A percentile compares a stretch with the other conserved stretches of the same genome.
These are phyloP conservation scores for Nicotiana sylvestris DNA, from an alignment of 257 asterid species.

Conservation along the genomic window DNA sequence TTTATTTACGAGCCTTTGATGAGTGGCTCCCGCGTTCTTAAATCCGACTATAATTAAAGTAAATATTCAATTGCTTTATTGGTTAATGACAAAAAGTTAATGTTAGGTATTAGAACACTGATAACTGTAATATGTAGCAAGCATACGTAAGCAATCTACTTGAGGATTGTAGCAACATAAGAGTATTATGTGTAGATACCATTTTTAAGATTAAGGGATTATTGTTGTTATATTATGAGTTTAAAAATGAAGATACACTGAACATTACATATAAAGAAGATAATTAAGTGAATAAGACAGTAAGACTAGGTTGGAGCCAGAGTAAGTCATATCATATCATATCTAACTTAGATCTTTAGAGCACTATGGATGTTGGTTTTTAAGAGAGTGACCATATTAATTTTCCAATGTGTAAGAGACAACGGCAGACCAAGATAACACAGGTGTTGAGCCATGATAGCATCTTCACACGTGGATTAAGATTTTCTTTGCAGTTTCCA, in stretches of 20 bases:
- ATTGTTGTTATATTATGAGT: too few relatives aligned
- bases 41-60: too few relatives aligned
- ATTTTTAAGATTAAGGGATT: too few relatives aligned
- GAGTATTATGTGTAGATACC: neutral
- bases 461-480: conserved; percentile 47
- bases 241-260: too few relatives aligned
- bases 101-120: neutral
- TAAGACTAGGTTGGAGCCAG: neutral
- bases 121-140: neutral
- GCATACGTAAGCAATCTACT: neutral
- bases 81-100: neutral
- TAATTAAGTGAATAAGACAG: too few relatives aligned
- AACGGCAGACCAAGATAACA: conserved; percentile 5
- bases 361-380: conserved; percentile 19
- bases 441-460: conserved; percentile 20
- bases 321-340: neutral
- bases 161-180: neutral
- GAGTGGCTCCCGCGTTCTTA: too few relatives aligned
- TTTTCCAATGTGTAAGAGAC: conserved; percentile 22
- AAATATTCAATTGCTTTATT: too few relatives aligned
- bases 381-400: neutral
- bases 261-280: neutral
- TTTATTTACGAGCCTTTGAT: too few relatives aligned
- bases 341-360: conserved; percentile 32
- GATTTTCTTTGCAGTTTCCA: conserved; percentile 31